Percentiles rank a stretch among this genome's conserved stretches.
phyloP scores from a whole-genome alignment of 257 asterid species.

The Petrea volubilis region DNA sequence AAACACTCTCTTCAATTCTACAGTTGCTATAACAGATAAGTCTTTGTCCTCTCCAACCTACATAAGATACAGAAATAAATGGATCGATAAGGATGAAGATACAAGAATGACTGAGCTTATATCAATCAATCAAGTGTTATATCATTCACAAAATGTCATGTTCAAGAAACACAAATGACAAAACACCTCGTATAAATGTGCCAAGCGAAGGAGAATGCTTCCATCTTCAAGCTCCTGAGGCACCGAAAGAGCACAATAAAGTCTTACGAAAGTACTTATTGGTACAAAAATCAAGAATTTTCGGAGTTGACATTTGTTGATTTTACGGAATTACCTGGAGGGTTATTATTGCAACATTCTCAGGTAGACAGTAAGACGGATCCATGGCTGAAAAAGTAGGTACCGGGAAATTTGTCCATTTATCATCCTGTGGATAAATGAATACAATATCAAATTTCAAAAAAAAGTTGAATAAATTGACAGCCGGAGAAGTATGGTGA shows the following conservation, averaged over 20 bases:
- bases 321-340: conserved; percentile 65
- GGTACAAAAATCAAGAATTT: not conserved
- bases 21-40: conserved; percentile 60
- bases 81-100: not conserved
- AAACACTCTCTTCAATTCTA: conserved; percentile 72
- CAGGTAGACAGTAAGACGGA: conserved; percentile 82
- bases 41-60: conserved; percentile 93
- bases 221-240: conserved; percentile 81
- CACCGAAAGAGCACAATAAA: not conserved
- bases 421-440: conserved; percentile 53
- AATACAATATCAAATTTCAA: conserved; percentile 9
- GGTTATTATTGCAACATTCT: conserved; percentile 80
- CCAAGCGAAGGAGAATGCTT: conserved; percentile 74
- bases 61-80: not conserved
- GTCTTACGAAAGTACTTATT: not conserved
- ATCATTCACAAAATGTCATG: no score
- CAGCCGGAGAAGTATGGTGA: not conserved
- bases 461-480: not conserved
- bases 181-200: conserved; percentile 92
- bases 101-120: not conserved
- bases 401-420: conserved; percentile 49
- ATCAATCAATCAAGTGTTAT: not conserved
- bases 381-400: conserved; percentile 76
- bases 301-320: not conserved
- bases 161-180: conserved; percentile 15